These are phyloP conservation scores for Tripidium arundinaceum DNA, from an alignment of 202 grass and related monocot species.

Conservation along the genomic window DNA sequence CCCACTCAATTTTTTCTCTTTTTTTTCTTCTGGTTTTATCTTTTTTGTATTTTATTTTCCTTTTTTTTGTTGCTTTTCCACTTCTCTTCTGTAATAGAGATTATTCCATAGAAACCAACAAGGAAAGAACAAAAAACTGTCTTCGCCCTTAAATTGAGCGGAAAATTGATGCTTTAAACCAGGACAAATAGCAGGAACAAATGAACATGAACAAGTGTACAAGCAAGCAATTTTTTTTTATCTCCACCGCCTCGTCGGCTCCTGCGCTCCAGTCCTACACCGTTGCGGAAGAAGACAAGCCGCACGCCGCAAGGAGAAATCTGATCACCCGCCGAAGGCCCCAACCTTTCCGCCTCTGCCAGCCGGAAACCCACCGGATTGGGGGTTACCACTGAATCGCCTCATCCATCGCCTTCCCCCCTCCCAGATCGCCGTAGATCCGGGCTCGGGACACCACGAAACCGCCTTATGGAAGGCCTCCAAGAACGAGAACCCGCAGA, in stretches of 20 bases:
- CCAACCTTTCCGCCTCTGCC: background rate
- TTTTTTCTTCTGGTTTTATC: conserved; percentile 36
- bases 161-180: conserved; percentile 48
- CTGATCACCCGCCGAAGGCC: background rate
- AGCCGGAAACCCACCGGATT: conserved; percentile 19
- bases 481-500: background rate
- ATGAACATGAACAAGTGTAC: conserved; percentile 45
- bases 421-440: conserved; percentile 31
- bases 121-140: conserved; percentile 17
- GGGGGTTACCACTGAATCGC: conserved; percentile 25
- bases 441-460: background rate
- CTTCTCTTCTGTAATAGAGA: conserved; percentile 35
- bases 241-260: conserved; percentile 14
- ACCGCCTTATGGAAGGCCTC: background rate
- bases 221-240: conserved; percentile 25
- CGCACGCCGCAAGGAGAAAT: background rate
- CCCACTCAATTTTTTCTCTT: conserved; percentile 13
- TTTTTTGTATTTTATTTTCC: background rate
- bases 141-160: conserved; percentile 39
- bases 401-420: conserved; percentile 5
- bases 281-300: background rate
- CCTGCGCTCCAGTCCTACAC: conserved; percentile 15
- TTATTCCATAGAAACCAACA: conserved; percentile 28
- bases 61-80: background rate
- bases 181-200: conserved; percentile 33